Conservation (phyloP, 192 early-diverging fungal genomes). For the Coemansia umbellata region DNA sequence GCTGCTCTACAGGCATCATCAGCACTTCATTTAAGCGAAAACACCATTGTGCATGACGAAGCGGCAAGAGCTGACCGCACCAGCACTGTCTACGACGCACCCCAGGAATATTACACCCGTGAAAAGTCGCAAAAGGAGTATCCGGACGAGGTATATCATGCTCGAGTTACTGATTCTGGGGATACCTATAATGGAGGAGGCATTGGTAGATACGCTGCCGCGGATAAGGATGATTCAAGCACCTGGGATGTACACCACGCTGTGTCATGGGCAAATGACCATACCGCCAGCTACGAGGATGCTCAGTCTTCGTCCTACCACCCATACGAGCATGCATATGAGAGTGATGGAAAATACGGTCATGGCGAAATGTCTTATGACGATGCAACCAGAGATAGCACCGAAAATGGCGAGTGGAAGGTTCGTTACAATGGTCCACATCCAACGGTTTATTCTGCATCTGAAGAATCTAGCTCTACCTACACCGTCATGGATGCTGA, state of each 20-base stretch:
- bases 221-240: not conserved
- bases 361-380: constrained; percentile 1
- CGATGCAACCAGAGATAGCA: constrained; percentile 6
- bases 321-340: constrained; percentile 10
- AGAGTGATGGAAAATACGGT: not conserved
- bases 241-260: constrained; percentile 15
- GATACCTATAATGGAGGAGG: not conserved
- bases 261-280: constrained; percentile 8
- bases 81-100: not conserved
- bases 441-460: constrained; percentile 22
- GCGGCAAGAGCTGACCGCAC: constrained; percentile 12
- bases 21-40: constrained; percentile 25
- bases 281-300: not conserved
- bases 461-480: constrained; percentile 10
- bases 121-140: not conserved
- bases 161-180: not conserved
- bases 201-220: constrained; percentile 1
- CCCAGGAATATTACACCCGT: constrained; percentile 4
- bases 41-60: constrained; percentile 29
- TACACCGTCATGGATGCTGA: constrained; percentile 4
- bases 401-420: constrained; percentile 18
- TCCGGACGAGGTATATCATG: not conserved
- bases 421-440: constrained; percentile 18
- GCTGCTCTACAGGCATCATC: constrained; percentile 36
- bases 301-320: constrained; percentile 13